A percentile compares a stretch with the other conserved stretches of the same genome.
Evolutionary conservation across 2,329 filamentous ascomycete genomes (phyloP).

Genomic region (Beauveria sp.): DNA sequence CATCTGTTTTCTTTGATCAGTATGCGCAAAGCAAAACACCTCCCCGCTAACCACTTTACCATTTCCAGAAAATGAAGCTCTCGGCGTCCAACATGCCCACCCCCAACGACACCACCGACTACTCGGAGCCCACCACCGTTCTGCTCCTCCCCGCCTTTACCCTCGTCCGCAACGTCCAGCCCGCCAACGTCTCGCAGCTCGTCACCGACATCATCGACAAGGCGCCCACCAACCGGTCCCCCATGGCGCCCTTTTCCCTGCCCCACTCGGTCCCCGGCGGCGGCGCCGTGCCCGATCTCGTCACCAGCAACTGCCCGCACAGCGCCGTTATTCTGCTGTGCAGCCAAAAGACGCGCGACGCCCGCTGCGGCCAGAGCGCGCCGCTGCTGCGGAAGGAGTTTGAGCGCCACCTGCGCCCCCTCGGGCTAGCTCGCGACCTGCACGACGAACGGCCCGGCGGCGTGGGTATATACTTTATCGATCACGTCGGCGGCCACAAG

Average conservation of each 20-base stretch:
- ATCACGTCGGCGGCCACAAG: constrained; percentile 93
- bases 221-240: constrained; percentile 65
- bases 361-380: constrained; percentile 87
- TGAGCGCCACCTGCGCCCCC: constrained; percentile 75
- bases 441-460: constrained; percentile 85
- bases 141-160: constrained; percentile 81
- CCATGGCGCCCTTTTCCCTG: constrained; percentile 40
- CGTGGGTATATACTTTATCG: constrained; percentile 91
- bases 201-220: constrained; percentile 62
- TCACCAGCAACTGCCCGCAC: constrained; percentile 57
- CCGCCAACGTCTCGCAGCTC: constrained; percentile 62
- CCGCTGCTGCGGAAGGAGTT: constrained; percentile 84
- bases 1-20: not conserved
- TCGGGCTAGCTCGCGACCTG: constrained; percentile 79
- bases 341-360: constrained; percentile 89
- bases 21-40: not conserved
- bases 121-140: constrained; percentile 65
- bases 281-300: not conserved
- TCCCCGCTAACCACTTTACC: not conserved
- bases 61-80: constrained; percentile 65
- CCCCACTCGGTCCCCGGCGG: constrained; percentile 24
- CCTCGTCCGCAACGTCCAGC: constrained; percentile 75
- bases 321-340: constrained; percentile 84
- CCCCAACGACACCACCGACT: constrained; percentile 56
- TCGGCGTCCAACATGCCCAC: constrained; percentile 88